Evolutionary conservation across 192 early-diverging fungal genomes (phyloP), one percentile per base, ranked within the genome.

Genomic region (Gryganskiella cystojenkinii): DNA sequence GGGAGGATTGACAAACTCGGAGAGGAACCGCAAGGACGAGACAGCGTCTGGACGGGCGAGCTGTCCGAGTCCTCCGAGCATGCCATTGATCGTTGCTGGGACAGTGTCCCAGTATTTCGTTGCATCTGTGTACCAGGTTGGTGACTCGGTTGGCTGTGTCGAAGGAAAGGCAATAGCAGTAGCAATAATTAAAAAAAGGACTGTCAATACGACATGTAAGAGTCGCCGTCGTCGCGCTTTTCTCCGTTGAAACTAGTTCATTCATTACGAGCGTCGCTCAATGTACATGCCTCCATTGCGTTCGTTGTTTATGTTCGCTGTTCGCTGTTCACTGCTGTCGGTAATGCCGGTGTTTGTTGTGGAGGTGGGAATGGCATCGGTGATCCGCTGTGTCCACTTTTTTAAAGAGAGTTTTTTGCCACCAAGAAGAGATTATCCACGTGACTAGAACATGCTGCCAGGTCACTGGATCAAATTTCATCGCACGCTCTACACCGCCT

Each of bases 31-130:
- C 11, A 86, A 42, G 0, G 93, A 95, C 19, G 88, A 85, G 20
- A 81, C 80, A 47, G 90, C 82, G 68, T 99, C 97, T 6, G 91
- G 83, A 0, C 84, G 86, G 37, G 93, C 87, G 4, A 99, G 83
- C 5, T 78, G 53, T 11, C 86, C 93, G 35, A 95, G 92, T 1
- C 97, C 97, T 42, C 97, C 97, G 0, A 97, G 88, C 90, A 99
- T 95, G 24, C 97, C 97, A 52, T 94, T 86, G 24, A 94, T 88
- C 3, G 91, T 90, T 19, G 92, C 85, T 27, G 82, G 71, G n/a
- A 88, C 73, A 15, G 50, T 56, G 42, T 83, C 67, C 86, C 88
- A 89, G 50, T 87, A 87, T 22, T 67, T 79, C 78, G 89, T 84
- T 10, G 90, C 88, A 50, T 91, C 89, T 27, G 80, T 83, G 67